phyloP scores from a whole-genome alignment of 106 monocot genomes.

The Apostasia shenzhenica region DNA sequence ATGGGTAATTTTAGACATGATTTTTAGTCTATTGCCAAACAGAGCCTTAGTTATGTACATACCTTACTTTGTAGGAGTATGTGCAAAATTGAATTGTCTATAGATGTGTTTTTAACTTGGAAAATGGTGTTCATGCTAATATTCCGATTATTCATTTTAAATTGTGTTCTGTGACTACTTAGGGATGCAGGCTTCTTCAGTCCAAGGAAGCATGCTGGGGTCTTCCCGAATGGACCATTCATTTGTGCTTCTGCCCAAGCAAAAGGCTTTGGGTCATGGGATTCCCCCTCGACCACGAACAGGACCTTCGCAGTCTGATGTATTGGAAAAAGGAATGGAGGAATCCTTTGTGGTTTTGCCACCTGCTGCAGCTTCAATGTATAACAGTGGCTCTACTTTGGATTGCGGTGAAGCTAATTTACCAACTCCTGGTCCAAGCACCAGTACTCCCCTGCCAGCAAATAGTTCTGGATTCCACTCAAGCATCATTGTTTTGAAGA shows the following conservation, averaged over 20 bases:
- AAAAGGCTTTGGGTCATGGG: conserved; percentile 40
- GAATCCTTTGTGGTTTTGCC: conserved; percentile 83
- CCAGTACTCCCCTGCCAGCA: conserved; percentile 23
- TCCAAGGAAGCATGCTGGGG: conserved; percentile 70
- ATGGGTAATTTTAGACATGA: too few relatives aligned
- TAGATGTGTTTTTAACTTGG: neutral
- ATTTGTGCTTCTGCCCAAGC: conserved; percentile 73
- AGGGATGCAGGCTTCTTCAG: conserved; percentile 64
- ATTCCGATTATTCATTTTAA: neutral
- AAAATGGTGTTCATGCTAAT: neutral
- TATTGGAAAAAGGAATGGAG: conserved; percentile 51
- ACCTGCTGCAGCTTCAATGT: conserved; percentile 84
- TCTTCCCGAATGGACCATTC: conserved; percentile 76
- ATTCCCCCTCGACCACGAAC: conserved; percentile 61
- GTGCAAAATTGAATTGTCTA: neutral
- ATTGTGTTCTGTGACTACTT: conserved; percentile 1
- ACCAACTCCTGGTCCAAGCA: conserved; percentile 18
- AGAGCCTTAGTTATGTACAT: too few relatives aligned
- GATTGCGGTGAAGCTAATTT: conserved; percentile 33
- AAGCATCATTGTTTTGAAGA: conserved; percentile 60
- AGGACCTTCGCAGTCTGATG: conserved; percentile 16
- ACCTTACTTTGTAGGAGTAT: too few relatives aligned
- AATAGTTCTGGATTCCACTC: conserved; percentile 63
- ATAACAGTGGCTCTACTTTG: conserved; percentile 39
- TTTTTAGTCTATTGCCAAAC: too few relatives aligned